Conservation (phyloP, 139 green algal genomes). For the Ettlia oleoabundans region DNA sequence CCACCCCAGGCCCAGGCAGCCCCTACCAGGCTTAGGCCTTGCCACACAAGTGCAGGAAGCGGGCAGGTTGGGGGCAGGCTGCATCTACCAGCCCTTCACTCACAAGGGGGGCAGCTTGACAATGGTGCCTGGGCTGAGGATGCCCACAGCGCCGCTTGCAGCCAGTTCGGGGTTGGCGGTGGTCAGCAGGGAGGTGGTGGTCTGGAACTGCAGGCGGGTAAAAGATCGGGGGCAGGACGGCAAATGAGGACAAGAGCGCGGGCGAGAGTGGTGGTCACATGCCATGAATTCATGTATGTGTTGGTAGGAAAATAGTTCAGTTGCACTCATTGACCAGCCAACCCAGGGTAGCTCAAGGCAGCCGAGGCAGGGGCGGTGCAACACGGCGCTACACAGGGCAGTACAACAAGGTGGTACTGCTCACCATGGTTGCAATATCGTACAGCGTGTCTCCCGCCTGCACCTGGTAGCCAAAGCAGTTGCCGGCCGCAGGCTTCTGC, state of each 20-base stretch:
- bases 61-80: background rate
- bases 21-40: too few relatives aligned
- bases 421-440: slow-evolving; percentile 22
- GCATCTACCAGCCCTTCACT: background rate
- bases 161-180: slow-evolving; percentile 16
- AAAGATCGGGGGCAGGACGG: background rate
- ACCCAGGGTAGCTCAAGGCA: too few relatives aligned
- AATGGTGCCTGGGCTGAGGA: slow-evolving; percentile 10
- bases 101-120: slow-evolving; percentile 21
- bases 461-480: slow-evolving; percentile 26
- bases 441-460: slow-evolving; percentile 32
- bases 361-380: too few relatives aligned
- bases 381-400: too few relatives aligned
- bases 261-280: background rate
- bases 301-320: too few relatives aligned
- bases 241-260: background rate
- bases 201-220: background rate
- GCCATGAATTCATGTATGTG: background rate
- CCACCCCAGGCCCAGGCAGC: too few relatives aligned
- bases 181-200: slow-evolving; percentile 13
- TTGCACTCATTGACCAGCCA: too few relatives aligned
- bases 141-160: background rate
- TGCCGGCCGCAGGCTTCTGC: slow-evolving; percentile 13
- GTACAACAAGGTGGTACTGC: too few relatives aligned
- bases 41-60: too few relatives aligned